Percentiles rank a stretch among this genome's conserved stretches.
phyloP scores from a whole-genome alignment of 2,329 filamentous ascomycete species.

The Curvularia lunata region DNA sequence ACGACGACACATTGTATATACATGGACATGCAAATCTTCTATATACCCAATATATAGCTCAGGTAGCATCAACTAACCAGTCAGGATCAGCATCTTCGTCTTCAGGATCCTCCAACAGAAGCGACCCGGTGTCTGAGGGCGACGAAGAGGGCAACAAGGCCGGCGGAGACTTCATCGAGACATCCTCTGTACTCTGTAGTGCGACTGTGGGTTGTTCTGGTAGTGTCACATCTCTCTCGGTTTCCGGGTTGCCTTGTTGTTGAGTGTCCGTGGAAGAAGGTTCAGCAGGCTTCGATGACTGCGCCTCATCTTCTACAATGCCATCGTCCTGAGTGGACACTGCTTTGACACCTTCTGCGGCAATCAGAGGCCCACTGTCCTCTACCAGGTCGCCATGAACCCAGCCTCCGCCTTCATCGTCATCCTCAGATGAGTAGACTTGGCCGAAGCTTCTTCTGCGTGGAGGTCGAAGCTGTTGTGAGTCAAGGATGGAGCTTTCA shows the following conservation, averaged over 20 bases:
- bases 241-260: not conserved
- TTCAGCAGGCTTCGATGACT: conserved; percentile 26
- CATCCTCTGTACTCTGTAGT: not conserved
- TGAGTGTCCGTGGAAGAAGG: not conserved
- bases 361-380: conserved; percentile 4
- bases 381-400: conserved; percentile 21
- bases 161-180: conserved; percentile 3
- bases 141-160: conserved; percentile 17
- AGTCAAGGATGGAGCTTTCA: conserved; percentile 37
- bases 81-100: conserved; percentile 70
- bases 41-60: not conserved
- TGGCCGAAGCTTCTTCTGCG: conserved; percentile 34
- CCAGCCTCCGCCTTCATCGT: conserved; percentile 26
- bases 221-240: not conserved
- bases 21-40: not conserved
- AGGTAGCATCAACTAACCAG: conserved; percentile 56
- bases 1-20: not conserved
- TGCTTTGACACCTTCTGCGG: conserved; percentile 15
- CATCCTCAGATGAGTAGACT: conserved; percentile 34
- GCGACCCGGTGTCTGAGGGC: conserved; percentile 54
- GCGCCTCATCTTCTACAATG: conserved; percentile 3
- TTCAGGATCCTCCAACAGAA: conserved; percentile 67
- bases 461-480: conserved; percentile 35
- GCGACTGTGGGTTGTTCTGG: not conserved
- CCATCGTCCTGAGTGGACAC: conserved; percentile 53